Base-by-base conservation (phyloP, 164 flowering plant species). In the Stephania japonica region DNA sequence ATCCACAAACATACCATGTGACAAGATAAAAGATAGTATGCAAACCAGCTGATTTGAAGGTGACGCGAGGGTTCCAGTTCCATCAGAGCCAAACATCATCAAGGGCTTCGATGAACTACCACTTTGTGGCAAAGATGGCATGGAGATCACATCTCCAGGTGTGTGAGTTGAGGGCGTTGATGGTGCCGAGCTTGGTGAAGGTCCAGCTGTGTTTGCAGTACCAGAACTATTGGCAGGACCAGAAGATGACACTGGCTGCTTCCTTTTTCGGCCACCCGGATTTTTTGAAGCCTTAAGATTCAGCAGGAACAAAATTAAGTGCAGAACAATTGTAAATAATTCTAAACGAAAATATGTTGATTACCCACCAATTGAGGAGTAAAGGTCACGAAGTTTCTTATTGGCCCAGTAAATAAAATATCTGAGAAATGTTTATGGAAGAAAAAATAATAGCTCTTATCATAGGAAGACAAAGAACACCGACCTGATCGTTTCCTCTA, bases 141-240 rank as follows among this genome's bases (percentile, higher is more conserved):
- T 87, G 56, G 98, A 90, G 61, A 92, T 89, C 79, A 86, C 97
- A 88, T 95, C 99, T 73, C 94, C 97, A 25, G 96, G 94, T 12
- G 98, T 94, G 77, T 94, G 99, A 73, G 97, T 92, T 64, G 99
- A 94, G 9, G 99, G 99, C 63, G 97, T 94, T 18, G 99, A 94
- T 24, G 97, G 99, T 21, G 94, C 96, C 24, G 99, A 94, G 78
- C 97, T 89, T 59, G 97, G 97, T 65, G 99, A 94, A 10, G 97
- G 99, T 12, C 99, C 99, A 27, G 97, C 86, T 14, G 99, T 92
- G 69, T 91, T 95, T 67, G 94, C 99, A 47, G 99, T 95, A 80
- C 99, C 99, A 18, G 99, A 86, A 83, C 99, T 95, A 82, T 95
- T 95, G 68, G 99, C 97, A 70, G 98, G 99, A 62, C 98, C 98